Percentiles rank a stretch among this genome's conserved stretches.
Evolutionary conservation across 257 asterid genomes (phyloP).

Genomic region (Cynanchum wilfordii): DNA sequence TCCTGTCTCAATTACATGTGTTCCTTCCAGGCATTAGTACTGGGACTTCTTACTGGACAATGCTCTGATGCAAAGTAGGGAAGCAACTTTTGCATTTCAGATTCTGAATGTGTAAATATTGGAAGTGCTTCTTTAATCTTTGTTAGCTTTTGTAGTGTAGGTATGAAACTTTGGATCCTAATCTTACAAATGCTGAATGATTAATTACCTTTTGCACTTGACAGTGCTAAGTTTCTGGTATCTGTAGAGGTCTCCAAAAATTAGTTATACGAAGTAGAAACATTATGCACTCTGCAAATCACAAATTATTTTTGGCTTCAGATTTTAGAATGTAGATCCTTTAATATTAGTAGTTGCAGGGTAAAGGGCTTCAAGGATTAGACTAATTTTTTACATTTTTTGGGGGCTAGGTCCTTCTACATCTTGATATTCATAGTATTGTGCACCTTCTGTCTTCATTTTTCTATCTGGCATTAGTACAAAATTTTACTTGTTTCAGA

Average conservation of each 20-base stretch:
- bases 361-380: neutral
- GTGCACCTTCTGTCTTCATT: neutral
- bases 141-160: neutral
- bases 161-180: neutral
- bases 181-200: neutral
- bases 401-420: neutral
- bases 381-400: neutral
- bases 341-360: neutral
- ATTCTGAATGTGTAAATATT: neutral
- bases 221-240: neutral
- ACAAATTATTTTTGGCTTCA: neutral
- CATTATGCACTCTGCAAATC: neutral
- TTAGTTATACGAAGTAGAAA: neutral
- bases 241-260: neutral
- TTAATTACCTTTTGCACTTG: neutral
- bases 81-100: neutral
- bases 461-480: neutral
- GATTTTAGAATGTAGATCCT: neutral
- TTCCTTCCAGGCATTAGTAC: neutral
- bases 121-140: neutral
- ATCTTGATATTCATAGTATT: neutral
- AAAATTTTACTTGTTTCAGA: neutral
- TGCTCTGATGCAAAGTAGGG: neutral
- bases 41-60: neutral
- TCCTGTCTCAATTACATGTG: neutral